These are phyloP conservation scores for Paraleonurus japonicus DNA, from an alignment of 257 asterid species.

Conservation along the genomic window DNA sequence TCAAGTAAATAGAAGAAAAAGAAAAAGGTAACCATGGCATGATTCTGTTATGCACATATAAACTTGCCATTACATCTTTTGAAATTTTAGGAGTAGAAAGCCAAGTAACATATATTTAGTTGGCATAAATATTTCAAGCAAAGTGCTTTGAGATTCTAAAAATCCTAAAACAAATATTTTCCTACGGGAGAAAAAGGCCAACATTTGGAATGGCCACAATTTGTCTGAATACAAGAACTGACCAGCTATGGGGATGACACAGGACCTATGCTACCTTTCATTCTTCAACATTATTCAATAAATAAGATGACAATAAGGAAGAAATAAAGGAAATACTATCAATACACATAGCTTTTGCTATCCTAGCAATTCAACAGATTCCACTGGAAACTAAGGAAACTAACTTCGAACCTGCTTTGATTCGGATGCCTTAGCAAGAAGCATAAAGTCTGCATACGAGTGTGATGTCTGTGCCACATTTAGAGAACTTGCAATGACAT, in stretches of 20 bases:
- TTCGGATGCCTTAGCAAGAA: slow-evolving; percentile 73
- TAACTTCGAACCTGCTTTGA: slow-evolving; percentile 57
- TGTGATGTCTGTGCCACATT: slow-evolving; percentile 84
- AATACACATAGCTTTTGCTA: not conserved
- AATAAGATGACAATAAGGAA: slow-evolving; percentile 7
- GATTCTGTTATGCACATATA: not conserved
- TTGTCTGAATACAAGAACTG: not conserved
- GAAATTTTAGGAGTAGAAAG: not conserved
- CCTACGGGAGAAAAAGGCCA: not conserved
- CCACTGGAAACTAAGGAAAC: slow-evolving; percentile 16
- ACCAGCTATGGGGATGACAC: slow-evolving; percentile 9
- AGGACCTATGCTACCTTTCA: not conserved
- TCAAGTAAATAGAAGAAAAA: not conserved
- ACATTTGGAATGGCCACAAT: not conserved
- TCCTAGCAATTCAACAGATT: not conserved
- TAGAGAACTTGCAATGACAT: slow-evolving; percentile 72
- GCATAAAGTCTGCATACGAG: slow-evolving; percentile 80
- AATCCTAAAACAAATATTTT: not conserved
- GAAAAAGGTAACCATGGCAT: not conserved
- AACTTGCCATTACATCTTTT: not conserved
- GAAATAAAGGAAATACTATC: not conserved
- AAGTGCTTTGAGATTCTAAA: not conserved
- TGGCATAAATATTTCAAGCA: not conserved
- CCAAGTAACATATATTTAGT: not conserved
- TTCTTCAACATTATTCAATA: slow-evolving; percentile 18